Evolutionary conservation across 352 stramenopile genomes (phyloP).

Genomic region (Pythium volutum): DNA sequence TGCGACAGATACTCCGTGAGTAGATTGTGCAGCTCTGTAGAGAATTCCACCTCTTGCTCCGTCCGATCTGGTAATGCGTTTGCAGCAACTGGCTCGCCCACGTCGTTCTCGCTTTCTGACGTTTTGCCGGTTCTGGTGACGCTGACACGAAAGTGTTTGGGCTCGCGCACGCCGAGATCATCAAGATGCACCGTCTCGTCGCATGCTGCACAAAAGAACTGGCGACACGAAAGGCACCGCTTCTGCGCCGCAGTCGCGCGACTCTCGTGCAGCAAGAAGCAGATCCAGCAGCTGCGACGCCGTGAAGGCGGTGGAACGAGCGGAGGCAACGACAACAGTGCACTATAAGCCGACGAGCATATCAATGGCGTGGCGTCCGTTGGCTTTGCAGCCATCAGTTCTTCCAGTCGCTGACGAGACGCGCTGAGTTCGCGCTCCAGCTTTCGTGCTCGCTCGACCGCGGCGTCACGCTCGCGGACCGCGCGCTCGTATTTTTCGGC

Average conservation of each 20-base stretch:
- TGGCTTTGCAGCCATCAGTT: not conserved
- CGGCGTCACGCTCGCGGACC: slow-evolving; percentile 42
- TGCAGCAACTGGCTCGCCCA: not conserved
- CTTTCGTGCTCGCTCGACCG: slow-evolving; percentile 32
- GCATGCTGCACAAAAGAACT: slow-evolving; percentile 41
- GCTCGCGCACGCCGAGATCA: slow-evolving; percentile 56
- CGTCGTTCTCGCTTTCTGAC: not conserved
- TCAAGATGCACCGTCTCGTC: slow-evolving; percentile 56
- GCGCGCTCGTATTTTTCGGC: slow-evolving; percentile 39
- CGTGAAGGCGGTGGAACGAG: not conserved
- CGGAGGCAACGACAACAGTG: not conserved
- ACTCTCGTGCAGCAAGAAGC: slow-evolving; percentile 6
- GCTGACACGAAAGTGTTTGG: slow-evolving; percentile 45
- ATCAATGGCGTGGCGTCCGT: not conserved
- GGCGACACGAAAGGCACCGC: slow-evolving; percentile 46
- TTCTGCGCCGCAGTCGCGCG: slow-evolving; percentile 10
- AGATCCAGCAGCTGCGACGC: slow-evolving; percentile 3
- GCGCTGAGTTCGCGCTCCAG: slow-evolving; percentile 29
- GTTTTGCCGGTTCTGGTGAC: not conserved
- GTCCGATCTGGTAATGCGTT: too few species aligned
- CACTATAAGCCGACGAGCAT: not conserved
- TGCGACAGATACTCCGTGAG: not conserved
- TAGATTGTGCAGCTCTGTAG: not conserved
- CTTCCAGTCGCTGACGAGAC: slow-evolving; percentile 21
- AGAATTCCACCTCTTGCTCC: not conserved